A percentile compares a stretch with the other conserved stretches of the same genome.
Evolutionary conservation across 2,329 filamentous ascomycete genomes (phyloP).

Genomic region (Geosmithia putterillii): DNA sequence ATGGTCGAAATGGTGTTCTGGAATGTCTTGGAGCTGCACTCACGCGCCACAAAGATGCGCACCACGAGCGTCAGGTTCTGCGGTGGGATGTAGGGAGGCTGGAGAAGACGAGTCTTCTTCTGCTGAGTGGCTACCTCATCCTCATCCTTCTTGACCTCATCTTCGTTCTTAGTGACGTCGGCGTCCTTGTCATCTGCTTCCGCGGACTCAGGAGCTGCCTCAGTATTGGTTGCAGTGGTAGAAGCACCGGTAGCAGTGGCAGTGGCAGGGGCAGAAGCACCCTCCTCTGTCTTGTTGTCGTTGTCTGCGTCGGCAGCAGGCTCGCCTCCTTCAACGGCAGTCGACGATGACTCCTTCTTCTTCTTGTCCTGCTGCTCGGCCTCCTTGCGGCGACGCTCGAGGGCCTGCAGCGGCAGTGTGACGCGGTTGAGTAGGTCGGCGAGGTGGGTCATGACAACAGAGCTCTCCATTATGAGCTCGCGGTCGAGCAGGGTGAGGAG

Average conservation of each 20-base stretch:
- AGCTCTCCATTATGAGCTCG: conserved; percentile 93
- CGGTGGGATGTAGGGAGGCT: conserved; percentile 75
- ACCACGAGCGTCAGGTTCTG: conserved; percentile 89
- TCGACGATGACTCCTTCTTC: conserved; percentile 13
- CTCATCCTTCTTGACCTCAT: not conserved
- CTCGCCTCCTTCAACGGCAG: conserved; percentile 3
- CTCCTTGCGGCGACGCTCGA: conserved; percentile 76
- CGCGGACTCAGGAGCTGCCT: not conserved
- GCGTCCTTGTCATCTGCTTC: conserved; percentile 11
- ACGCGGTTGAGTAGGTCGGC: conserved; percentile 80
- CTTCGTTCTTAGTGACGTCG: conserved; percentile 7
- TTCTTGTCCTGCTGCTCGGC: conserved; percentile 33
- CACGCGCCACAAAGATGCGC: conserved; percentile 87
- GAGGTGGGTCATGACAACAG: conserved; percentile 89
- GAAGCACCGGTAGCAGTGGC: conserved; percentile 10
- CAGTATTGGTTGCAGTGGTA: not conserved
- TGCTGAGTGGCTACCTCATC: conserved; percentile 13
- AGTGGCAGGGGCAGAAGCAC: conserved; percentile 4
- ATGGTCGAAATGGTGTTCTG: conserved; percentile 97
- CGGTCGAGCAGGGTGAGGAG: conserved; percentile 79
- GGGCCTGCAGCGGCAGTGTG: conserved; percentile 69
- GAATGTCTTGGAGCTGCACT: conserved; percentile 97
- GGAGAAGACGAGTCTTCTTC: conserved; percentile 47
- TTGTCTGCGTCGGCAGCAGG: not conserved
- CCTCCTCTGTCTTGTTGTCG: conserved; percentile 12